Conservation (phyloP, 1,284 basidiomycete genomes). For the Retiboletus fuscus region DNA sequence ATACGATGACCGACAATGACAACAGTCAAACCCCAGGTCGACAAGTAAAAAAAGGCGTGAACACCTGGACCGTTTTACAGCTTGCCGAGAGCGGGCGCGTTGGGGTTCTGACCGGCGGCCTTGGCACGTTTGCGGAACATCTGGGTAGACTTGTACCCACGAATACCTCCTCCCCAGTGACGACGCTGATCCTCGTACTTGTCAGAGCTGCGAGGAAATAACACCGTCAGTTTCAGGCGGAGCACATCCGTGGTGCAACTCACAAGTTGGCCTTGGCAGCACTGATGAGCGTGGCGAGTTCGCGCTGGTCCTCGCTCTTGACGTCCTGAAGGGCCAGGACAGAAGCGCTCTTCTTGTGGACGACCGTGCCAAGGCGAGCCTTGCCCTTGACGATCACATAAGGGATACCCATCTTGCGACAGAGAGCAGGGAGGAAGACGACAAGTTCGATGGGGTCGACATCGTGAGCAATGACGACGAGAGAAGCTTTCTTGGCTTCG, state of each 20-base stretch:
- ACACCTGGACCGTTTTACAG: slow-evolving; percentile 54
- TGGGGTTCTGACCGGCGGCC: slow-evolving; percentile 78
- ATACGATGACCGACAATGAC: slow-evolving; percentile 24
- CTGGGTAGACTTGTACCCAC: slow-evolving; percentile 92
- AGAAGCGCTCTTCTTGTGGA: slow-evolving; percentile 98
- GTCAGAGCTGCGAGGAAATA: slow-evolving; percentile 75
- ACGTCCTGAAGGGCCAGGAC: slow-evolving; percentile 94
- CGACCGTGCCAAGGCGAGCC: slow-evolving; percentile 95
- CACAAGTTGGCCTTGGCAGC: slow-evolving; percentile 98
- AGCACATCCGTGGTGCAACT: slow-evolving; percentile 44
- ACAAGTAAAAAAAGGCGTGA: not conserved
- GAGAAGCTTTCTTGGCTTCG: slow-evolving; percentile 96
- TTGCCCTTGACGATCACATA: slow-evolving; percentile 99
- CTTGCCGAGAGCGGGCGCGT: slow-evolving; percentile 69
- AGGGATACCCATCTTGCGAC: slow-evolving; percentile 98
- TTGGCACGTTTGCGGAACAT: slow-evolving; percentile 96
- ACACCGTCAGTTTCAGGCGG: slow-evolving; percentile 13
- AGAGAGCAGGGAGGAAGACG: slow-evolving; percentile 97
- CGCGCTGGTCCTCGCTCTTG: slow-evolving; percentile 92
- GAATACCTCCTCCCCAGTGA: slow-evolving; percentile 96
- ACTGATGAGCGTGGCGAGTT: slow-evolving; percentile 91
- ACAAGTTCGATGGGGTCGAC: slow-evolving; percentile 99
- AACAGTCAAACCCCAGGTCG: not conserved
- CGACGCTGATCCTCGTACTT: slow-evolving; percentile 94
- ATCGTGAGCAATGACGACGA: slow-evolving; percentile 97